Evolutionary conservation across 345 rosid genomes (phyloP), one percentile per base, ranked within the genome.

Genomic region (Moricandia arvensis): DNA sequence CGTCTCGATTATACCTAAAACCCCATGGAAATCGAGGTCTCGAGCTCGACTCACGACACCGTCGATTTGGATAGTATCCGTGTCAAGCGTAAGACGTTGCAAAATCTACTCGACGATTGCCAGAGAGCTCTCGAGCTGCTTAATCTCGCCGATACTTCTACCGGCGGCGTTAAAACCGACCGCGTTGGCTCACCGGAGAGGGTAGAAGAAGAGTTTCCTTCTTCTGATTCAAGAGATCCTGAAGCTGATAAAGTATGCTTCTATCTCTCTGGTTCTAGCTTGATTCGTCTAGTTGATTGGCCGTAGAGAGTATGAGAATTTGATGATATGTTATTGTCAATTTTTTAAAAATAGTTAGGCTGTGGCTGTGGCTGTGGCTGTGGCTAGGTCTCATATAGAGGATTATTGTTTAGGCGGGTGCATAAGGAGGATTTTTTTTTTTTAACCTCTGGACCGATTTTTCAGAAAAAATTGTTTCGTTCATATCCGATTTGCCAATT

Each of bases 121-220:
- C 97, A 92, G 74, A 86, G 85, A 83, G 93, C 99, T 80, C 87
- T 95, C 33, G 91, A 90, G 80, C 70, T 76, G 74, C 82, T 95
- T 24, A 77, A 83, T 31, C 68, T 81, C 18, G 6, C 78, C 74
- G 89, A 88, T 63, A 72, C 16, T 68, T 63, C 13, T 57, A 67
- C 67, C 4, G 13, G 72, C 74, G 60, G 68, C 60, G 86, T 72
- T 33, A 78, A 26, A 10, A 84, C 66, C 69, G 51, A 74, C 51
- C 0, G 15, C 15, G 71, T 49, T 10, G 75, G 38, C 11, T 26
- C 38, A 43, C 47, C 34, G 45, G 65, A 65, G 68, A 71, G 74
- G 34, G 78, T 74, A 0, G 51, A 45, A 45, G 78, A 76, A 1
- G 80, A 64, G 45, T 68, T 82, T 8, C 65, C 33, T 6, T 69